Conservation (phyloP, 768 basidiomycete genomes). For the Rickenella mellea region DNA sequence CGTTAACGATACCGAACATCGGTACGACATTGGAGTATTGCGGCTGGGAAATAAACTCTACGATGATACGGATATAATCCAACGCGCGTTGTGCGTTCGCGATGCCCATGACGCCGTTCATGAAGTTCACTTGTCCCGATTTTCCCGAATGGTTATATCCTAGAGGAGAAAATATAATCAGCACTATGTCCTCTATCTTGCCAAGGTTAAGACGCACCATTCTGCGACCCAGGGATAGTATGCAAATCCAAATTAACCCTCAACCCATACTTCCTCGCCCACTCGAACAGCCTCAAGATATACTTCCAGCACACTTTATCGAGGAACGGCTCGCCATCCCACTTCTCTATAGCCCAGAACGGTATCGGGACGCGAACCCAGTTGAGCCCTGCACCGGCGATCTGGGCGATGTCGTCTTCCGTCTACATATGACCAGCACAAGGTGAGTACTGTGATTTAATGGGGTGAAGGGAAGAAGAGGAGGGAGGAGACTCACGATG, state of each 20-base stretch:
- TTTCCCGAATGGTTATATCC: constrained; percentile 3
- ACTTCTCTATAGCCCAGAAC: constrained; percentile 35
- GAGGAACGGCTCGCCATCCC: constrained; percentile 32
- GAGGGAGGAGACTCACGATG: constrained; percentile 21
- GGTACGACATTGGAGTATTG: constrained; percentile 22
- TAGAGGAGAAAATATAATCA: too few relatives aligned
- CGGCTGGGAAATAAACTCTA: constrained; percentile 33
- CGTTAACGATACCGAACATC: constrained; percentile 10
- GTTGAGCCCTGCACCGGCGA: constrained; percentile 37
- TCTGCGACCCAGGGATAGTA: constrained; percentile 30
- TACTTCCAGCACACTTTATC: constrained; percentile 31
- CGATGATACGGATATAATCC: constrained; percentile 28
- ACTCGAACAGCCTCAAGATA: constrained; percentile 34
- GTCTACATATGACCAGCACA: constrained; percentile 18
- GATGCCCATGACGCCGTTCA: constrained; percentile 34
- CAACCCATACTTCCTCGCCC: constrained; percentile 41
- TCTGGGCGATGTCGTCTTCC: constrained; percentile 39
- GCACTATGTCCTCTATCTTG: too few relatives aligned
- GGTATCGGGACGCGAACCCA: constrained; percentile 38
- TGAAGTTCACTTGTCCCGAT: constrained; percentile 19
- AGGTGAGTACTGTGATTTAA: not conserved
- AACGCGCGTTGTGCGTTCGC: constrained; percentile 38
- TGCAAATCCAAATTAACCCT: constrained; percentile 35
- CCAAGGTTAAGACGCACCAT: constrained; percentile 37
- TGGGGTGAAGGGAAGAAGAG: not conserved